Base-by-base conservation (phyloP, 2,329 filamentous ascomycete species). In the Teratosphaeria viscida region DNA sequence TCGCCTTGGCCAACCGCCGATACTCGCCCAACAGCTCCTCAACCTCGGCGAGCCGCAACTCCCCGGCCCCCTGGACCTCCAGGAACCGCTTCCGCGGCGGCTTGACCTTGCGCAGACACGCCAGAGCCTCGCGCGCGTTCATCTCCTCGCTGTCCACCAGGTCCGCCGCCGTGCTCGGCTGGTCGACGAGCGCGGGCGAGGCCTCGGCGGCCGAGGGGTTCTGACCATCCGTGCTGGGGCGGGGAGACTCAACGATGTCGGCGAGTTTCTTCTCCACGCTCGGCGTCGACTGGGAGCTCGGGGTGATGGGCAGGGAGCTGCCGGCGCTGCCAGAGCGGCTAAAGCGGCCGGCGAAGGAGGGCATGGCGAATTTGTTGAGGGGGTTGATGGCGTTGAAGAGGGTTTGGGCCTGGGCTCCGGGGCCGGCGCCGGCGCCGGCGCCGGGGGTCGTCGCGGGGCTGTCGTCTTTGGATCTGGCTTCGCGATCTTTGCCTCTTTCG, bases 221-320 rank as follows among this genome's bases (percentile, higher is more conserved):
- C 43, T 23, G 43, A 4, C 65, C 62, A 47, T 57, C 53, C 54
- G 52, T 12, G 52, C 43, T 29, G 43, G 52, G 32, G 37, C 26
- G 29, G 60, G 68, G 57, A 56, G 68, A 57, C 64, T 71, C 60
- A 58, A 68, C 57, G 59, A 69, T 63, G 53, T 66, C 60, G 8
- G 61, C 64, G 10, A 73, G 60, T 58, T 69, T 70, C 59, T 64
- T 82, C 12, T 88, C 85, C 2, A 86, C 85, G 8, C 62, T 81
- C 82, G 59, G 54, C 19, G 14, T 52, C 10, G 55, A 19, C 16
- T 47, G 35, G 5, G 16, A 8, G 23, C 29, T 32, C 6, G 35
- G 23, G 11, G 16, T 16, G 54, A n/a, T 35, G 57, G 47, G 19
- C 32, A n/a, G 66, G 56, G 61, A 59, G 65, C 62, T 16, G 69